Evolutionary conservation across 2,329 filamentous ascomycete genomes (phyloP).

Genomic region (Alternaria brassicicola): DNA sequence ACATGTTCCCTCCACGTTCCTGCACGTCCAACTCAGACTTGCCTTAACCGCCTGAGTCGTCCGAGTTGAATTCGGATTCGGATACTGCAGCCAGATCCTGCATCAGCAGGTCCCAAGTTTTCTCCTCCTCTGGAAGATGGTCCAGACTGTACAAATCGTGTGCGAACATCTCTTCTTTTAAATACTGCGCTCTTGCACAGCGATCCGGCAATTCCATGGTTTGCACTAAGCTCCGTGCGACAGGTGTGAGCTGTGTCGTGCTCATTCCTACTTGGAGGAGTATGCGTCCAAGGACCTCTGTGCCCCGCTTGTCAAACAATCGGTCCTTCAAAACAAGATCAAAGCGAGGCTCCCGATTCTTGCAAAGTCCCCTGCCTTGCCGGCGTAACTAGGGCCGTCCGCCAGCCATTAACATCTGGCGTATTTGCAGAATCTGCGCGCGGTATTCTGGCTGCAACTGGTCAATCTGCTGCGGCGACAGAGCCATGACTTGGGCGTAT

Average conservation of each 20-base stretch:
- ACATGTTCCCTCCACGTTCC: not conserved
- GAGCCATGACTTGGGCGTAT: constrained; percentile 78
- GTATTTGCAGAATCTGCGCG: constrained; percentile 78
- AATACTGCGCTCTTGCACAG: not conserved
- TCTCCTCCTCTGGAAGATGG: not conserved
- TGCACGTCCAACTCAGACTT: not conserved
- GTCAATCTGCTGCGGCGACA: constrained; percentile 82
- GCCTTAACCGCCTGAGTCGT: not conserved
- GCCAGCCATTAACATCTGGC: constrained; percentile 63
- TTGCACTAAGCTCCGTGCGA: not conserved
- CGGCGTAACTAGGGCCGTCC: constrained; percentile 16
- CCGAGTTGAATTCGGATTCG: not conserved
- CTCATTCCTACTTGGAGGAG: not conserved
- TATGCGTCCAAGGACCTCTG: not conserved
- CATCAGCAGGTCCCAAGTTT: constrained; percentile 3
- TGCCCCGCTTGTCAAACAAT: not conserved
- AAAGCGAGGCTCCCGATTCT: not conserved
- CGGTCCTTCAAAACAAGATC: not conserved
- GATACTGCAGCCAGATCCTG: not conserved
- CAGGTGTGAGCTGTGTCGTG: constrained; percentile 4
- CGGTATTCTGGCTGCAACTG: constrained; percentile 75
- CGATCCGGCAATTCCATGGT: not conserved
- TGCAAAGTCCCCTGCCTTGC: not conserved
- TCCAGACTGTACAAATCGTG: not conserved
- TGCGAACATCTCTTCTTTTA: not conserved